Evolutionary conservation across 441 rosid genomes (phyloP).

Genomic region (Adansonia madagascariensis): DNA sequence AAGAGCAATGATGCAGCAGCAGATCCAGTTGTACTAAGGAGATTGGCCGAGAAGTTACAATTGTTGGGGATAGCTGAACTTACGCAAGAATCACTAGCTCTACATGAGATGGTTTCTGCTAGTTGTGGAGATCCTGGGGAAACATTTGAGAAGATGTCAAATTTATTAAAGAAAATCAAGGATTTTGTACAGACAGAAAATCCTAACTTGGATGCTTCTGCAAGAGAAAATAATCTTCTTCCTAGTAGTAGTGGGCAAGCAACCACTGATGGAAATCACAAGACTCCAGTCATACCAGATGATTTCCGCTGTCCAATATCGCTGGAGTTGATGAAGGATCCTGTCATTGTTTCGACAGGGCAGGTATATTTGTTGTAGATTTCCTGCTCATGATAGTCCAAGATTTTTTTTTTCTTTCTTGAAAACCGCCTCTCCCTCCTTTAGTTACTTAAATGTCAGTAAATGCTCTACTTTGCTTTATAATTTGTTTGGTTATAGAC

Average conservation of each 20-base stretch:
- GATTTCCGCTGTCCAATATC: conserved; percentile 98
- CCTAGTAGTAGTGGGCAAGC: conserved; percentile 60
- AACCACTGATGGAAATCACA: conserved; percentile 59
- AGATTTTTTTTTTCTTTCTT: neutral
- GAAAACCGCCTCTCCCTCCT: neutral
- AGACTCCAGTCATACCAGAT: conserved; percentile 73
- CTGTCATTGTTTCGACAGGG: conserved; percentile 95
- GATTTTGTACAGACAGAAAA: conserved; percentile 83
- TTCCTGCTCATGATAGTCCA: conserved; percentile 26
- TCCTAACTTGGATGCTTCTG: conserved; percentile 52
- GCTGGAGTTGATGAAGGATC: conserved; percentile 93
- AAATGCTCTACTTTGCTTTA: neutral
- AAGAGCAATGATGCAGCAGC: conserved; percentile 50
- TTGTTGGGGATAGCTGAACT: conserved; percentile 73
- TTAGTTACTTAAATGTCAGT: conserved; percentile 11
- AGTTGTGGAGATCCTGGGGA: conserved; percentile 74
- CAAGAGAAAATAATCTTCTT: conserved; percentile 47
- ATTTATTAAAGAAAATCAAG: conserved; percentile 75
- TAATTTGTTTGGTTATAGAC: neutral
- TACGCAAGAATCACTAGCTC: conserved; percentile 85
- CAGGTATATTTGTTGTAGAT: conserved; percentile 58
- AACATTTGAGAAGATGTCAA: conserved; percentile 81
- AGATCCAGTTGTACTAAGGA: conserved; percentile 58
- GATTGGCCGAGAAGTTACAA: conserved; percentile 70
- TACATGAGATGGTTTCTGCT: conserved; percentile 83